phyloP scores from a whole-genome alignment of 805 yeast species.

The Starmerella apicola region DNA sequence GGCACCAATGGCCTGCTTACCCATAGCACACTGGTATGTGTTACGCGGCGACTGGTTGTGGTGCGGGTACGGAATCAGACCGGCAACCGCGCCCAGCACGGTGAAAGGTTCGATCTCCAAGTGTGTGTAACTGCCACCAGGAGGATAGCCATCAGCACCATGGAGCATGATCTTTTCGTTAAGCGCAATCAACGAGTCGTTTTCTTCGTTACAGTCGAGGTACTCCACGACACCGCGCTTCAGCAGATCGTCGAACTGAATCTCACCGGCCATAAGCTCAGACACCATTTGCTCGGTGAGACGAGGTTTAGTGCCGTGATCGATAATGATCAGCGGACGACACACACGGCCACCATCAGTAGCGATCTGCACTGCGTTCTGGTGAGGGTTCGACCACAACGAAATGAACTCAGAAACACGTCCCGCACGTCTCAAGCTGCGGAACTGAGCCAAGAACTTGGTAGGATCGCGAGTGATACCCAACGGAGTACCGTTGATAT shows the following conservation, averaged over 20 bases:
- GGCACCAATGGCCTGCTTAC: conserved; percentile 99
- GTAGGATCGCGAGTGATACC: conserved; percentile 83
- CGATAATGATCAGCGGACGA: conserved; percentile 86
- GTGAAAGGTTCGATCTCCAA: conserved; percentile 93
- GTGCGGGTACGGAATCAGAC: conserved; percentile 83
- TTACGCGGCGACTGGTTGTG: conserved; percentile 89
- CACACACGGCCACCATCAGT: conserved; percentile 98
- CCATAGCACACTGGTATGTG: conserved; percentile 92
- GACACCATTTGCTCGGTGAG: conserved; percentile 62
- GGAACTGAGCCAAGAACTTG: conserved; percentile 66
- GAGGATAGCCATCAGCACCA: neutral
- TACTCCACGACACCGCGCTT: conserved; percentile 82
- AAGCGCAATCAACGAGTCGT: conserved; percentile 83
- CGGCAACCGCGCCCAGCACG: conserved; percentile 84
- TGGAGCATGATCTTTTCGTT: conserved; percentile 53
- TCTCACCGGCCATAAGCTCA: conserved; percentile 49
- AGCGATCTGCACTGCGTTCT: conserved; percentile 88
- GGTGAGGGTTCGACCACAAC: conserved; percentile 79
- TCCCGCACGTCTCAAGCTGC: conserved; percentile 71
- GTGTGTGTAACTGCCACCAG: conserved; percentile 49
- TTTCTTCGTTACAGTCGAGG: conserved; percentile 93
- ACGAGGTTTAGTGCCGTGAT: conserved; percentile 38
- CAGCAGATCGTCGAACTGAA: conserved; percentile 87
- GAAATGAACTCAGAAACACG: conserved; percentile 82
- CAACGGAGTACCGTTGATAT: conserved; percentile 84